Evolutionary conservation across 495 filamentous ascomycete genomes (phyloP).

Genomic region (Daldinia bambusicola): DNA sequence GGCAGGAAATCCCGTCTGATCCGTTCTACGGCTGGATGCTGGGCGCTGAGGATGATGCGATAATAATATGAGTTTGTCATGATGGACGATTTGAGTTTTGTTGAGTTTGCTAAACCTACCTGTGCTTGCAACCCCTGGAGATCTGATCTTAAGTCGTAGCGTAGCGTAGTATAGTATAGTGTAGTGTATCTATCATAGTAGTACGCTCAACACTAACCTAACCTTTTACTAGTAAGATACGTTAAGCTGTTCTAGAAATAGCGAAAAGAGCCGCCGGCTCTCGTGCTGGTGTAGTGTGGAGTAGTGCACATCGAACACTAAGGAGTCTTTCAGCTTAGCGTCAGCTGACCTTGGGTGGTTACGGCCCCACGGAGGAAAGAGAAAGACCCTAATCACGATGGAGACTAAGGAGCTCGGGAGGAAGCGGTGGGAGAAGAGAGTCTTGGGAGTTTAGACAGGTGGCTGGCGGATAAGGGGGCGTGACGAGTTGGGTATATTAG

Average conservation of each 20-base stretch:
- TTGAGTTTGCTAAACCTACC: constrained; percentile 1
- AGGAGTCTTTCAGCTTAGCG: not conserved
- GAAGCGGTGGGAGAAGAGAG: constrained; percentile 17
- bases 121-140: not conserved
- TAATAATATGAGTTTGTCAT: constrained; percentile 24
- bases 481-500: constrained; percentile 34
- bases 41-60: constrained; percentile 27
- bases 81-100: constrained; percentile 15
- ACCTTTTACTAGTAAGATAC: not conserved
- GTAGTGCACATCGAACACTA: not conserved
- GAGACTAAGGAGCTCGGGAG: constrained; percentile 5
- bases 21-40: not conserved
- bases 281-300: constrained; percentile 7
- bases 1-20: not conserved
- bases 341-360: constrained; percentile 36
- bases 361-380: constrained; percentile 18
- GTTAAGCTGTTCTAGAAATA: constrained; percentile 19
- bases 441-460: constrained; percentile 21
- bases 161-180: no score
- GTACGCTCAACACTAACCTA: constrained; percentile 10
- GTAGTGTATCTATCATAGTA: not conserved
- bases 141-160: not conserved
- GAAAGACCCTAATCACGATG: constrained; percentile 20
- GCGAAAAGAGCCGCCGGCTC: constrained; percentile 19
- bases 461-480: constrained; percentile 16